These are phyloP conservation scores for Paramecium bursaria DNA, from an alignment of 73 alveolate genomes.

Conservation along the genomic window DNA sequence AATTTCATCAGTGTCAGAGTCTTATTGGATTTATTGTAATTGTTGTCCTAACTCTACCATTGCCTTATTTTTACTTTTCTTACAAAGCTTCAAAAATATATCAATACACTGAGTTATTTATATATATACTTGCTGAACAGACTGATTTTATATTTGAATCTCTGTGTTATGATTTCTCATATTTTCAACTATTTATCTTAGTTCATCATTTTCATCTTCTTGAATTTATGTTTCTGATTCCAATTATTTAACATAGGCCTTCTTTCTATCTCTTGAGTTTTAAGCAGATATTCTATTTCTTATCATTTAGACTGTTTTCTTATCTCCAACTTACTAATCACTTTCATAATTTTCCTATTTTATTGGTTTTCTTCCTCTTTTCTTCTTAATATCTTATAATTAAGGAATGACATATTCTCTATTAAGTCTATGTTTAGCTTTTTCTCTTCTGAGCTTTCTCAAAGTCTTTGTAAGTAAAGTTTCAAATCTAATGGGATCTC, in stretches of 20 bases:
- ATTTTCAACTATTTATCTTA: neutral
- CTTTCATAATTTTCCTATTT: neutral
- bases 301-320: conserved; percentile 63
- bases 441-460: conserved; percentile 44
- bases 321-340: conserved; percentile 11
- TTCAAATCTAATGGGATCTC: conserved; percentile 32
- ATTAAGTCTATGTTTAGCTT: conserved; percentile 15
- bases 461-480: neutral
- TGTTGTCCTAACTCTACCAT: neutral
- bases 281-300: conserved; percentile 70
- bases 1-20: neutral
- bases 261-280: conserved; percentile 67
- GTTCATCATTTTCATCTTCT: neutral
- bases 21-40: neutral
- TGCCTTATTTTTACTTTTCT: neutral
- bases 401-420: neutral
- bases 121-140: neutral
- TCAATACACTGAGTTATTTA: neutral
- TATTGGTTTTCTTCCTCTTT: conserved; percentile 55
- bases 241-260: conserved; percentile 61
- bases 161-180: neutral
- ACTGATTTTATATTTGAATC: neutral
- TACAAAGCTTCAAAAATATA: neutral
- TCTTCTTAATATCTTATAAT: neutral
- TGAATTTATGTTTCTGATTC: conserved; percentile 15